Evolutionary conservation across 768 basidiomycete species (phyloP), one percentile per base, ranked within the genome.

Genomic region (Tephrocybe sp.): DNA sequence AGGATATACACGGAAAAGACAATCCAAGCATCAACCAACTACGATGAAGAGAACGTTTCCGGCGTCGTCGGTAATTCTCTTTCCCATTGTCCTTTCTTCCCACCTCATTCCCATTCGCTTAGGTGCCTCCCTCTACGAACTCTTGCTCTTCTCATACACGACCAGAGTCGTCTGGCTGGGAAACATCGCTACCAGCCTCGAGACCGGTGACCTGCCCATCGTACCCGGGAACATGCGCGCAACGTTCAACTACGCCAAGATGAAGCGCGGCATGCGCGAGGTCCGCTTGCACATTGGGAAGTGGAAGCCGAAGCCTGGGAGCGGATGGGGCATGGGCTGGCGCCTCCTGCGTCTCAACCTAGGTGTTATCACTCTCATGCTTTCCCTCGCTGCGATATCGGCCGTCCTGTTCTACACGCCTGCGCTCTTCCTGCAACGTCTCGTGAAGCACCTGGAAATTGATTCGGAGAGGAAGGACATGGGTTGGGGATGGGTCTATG

Each of bases 131-230:
- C 70, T 78, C 0, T 81, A 78, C 75, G 80, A 79, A 50, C 70
- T 73, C 45, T 67, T 97, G 4, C 68, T 93, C n/a, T 97, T 97
- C 68, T 84, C 84, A 14, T 94, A 93, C 65, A 91, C 88, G 32
- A 94, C 92, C 1, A 85, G 87, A 54, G 90, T 97, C 12, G 83
- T 95, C 49, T 84, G 85, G 80, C 83, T 93, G 36, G 93, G 92
- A 2, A 83, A 91, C 67, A 75, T 74, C 2, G 75, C 86, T 1
- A 76, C 80, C 50, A 86, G 80, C 51, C 78, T 96, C 40, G 90
- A 96, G 58, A 90, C 93, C 18, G 91, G 85, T 53, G 93, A 97
- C 64, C 73, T 97, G 25, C 94, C 93, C 4, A 84, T 95, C 48
- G 79, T 94, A 8, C 81, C 88, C 0, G 81, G 76, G 0, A 66